Evolutionary conservation across 2,329 filamentous ascomycete genomes (phyloP).

Genomic region (Cercospora citrullina): DNA sequence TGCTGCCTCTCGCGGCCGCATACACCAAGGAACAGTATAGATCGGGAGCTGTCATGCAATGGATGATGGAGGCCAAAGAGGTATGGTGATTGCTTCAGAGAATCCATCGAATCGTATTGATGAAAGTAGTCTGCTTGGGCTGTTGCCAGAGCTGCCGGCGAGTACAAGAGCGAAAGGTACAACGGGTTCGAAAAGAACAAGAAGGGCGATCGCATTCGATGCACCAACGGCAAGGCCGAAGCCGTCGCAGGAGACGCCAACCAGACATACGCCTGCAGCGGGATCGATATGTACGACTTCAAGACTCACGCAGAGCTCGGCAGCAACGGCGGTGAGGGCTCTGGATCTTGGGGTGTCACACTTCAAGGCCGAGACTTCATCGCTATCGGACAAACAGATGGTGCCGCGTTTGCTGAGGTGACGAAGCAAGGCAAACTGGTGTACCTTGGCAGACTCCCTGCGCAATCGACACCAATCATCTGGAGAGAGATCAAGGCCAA

Average conservation of each 20-base stretch:
- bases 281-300: slow-evolving; percentile 57
- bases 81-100: neutral
- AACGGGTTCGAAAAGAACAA: slow-evolving; percentile 22
- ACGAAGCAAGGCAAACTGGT: slow-evolving; percentile 51
- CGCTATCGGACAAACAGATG: slow-evolving; percentile 57
- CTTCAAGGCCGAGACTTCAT: slow-evolving; percentile 57
- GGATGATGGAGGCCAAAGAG: slow-evolving; percentile 29
- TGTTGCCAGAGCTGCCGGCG: slow-evolving; percentile 25
- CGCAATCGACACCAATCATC: slow-evolving; percentile 48
- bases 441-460: slow-evolving; percentile 57
- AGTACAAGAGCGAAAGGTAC: slow-evolving; percentile 29
- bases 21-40: slow-evolving; percentile 26
- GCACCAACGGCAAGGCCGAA: slow-evolving; percentile 47
- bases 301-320: slow-evolving; percentile 56
- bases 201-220: slow-evolving; percentile 31
- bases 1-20: slow-evolving; percentile 23
- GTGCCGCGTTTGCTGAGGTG: slow-evolving; percentile 57
- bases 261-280: slow-evolving; percentile 53
- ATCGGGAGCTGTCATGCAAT: slow-evolving; percentile 25
- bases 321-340: slow-evolving; percentile 47
- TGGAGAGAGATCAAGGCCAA: slow-evolving; percentile 56
- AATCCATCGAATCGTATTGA: slow-evolving; percentile 6
- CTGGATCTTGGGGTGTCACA: slow-evolving; percentile 57
- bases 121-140: slow-evolving; percentile 26
- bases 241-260: slow-evolving; percentile 49